These are phyloP conservation scores for Coemansia reversa DNA, from an alignment of 192 early-diverging fungal genomes.

Conservation along the genomic window DNA sequence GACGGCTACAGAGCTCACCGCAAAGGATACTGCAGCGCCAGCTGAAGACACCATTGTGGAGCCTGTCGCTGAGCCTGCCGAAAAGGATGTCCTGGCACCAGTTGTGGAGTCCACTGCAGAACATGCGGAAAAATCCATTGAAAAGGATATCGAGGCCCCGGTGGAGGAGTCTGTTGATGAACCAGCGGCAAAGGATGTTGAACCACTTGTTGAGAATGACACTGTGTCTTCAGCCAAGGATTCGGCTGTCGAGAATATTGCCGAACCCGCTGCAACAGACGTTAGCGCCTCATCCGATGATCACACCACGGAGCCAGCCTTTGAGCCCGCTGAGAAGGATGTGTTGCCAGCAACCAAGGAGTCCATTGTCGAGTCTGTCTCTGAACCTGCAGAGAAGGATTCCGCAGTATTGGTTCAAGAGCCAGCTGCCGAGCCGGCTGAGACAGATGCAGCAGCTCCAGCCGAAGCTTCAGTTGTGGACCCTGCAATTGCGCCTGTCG, in stretches of 20 bases:
- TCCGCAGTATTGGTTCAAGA: no score
- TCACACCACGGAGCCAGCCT: no score
- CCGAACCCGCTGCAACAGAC: no score
- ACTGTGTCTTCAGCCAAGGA: not conserved
- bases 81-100: not conserved
- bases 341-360: not conserved
- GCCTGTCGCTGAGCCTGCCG: not conserved
- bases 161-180: slow-evolving; percentile 3
- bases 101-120: not conserved
- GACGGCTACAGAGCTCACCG: no score
- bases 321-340: no score
- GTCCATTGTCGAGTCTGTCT: not conserved
- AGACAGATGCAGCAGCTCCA: not conserved
- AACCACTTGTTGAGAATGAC: not conserved
- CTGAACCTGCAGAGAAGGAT: no score
- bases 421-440: not conserved
- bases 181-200: not conserved
- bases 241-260: not conserved
- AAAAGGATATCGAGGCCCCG: no score
- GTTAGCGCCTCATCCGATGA: no score
- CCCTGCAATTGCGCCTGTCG: not conserved
- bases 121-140: no score
- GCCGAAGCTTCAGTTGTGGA: no score
- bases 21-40: not conserved
- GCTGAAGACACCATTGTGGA: not conserved